Conservation (phyloP, 208 protist genomes). For the Entamoeba moshkovskii region DNA sequence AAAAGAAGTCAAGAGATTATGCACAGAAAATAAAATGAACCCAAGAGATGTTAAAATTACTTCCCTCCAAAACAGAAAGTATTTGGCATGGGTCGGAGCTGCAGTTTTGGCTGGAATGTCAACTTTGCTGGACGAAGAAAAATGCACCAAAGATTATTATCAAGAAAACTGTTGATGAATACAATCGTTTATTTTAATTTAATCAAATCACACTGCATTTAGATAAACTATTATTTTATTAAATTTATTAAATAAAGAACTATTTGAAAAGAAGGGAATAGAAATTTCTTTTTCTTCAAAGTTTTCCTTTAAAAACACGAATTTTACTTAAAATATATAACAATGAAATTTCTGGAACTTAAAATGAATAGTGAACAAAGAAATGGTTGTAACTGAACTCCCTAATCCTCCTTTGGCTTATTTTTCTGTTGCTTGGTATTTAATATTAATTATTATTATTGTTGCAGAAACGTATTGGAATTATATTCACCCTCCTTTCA, state of each 20-base stretch:
- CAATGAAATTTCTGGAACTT: too few relatives aligned
- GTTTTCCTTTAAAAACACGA: too few relatives aligned
- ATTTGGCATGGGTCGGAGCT: not conserved
- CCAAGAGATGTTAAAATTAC: not conserved
- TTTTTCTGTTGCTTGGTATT: not conserved
- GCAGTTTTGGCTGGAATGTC: not conserved
- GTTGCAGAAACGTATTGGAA: not conserved
- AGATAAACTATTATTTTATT: too few relatives aligned
- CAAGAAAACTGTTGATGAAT: too few relatives aligned
- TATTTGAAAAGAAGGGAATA: too few relatives aligned
- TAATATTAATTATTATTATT: not conserved
- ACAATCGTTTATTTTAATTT: too few relatives aligned
- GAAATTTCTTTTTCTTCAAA: too few relatives aligned
- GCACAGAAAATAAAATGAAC: not conserved
- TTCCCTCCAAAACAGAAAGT: not conserved
- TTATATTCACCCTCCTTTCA: not conserved
- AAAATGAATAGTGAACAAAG: too few relatives aligned
- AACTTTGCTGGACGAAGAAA: not conserved
- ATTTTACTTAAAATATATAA: too few relatives aligned
- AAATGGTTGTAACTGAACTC: too few relatives aligned
- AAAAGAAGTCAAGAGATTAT: constrained; percentile 19
- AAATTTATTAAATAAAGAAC: too few relatives aligned
- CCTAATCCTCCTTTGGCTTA: not conserved
- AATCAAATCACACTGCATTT: too few relatives aligned
- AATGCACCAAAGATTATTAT: not conserved